Evolutionary conservation across 305 asterid species (phyloP), one percentile per base, ranked within the genome.

Genomic region (Rubia peregrina): DNA sequence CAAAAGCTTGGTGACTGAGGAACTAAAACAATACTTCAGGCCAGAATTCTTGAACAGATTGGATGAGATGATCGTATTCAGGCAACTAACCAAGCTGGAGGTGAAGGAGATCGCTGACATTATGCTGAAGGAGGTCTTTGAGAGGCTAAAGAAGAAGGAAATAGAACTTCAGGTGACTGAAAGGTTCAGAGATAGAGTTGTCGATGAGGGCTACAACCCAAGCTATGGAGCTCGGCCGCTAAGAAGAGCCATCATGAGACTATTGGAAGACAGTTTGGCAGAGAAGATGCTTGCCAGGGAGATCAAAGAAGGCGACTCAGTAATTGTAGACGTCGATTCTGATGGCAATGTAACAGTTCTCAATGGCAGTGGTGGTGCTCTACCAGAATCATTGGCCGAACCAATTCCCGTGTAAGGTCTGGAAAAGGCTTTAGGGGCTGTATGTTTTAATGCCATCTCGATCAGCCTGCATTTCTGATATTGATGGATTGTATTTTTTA

Each of bases 161-260:
- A 94, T 91, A 8, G 91, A 94, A 69, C 94, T 94, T 72, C 96
- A 94, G 67, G 97, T 88, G 74, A 94, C 98, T 1, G 97, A 91
- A 74, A 89, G 95, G 75, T 94, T 94, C 46, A 87, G 86, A 68
- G 98, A 94, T 19, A 81, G 96, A 78, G 97, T 94, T 12, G 98
- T 94, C 9, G 96, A 94, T 0, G 98, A 94, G 83, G 98, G 98
- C 26, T 94, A 89, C 75, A 83, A 89, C 80, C 98, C 97, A 7
- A 91, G 97, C 83, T 93, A 93, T 17, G 98, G 98, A 13, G 98
- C 98, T 16, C 76, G 98, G 67, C 97, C 98, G 7, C 84, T 94
- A 13, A 79, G 98, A 78, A 80, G 98, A 63, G 96, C 98, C 8
- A 94, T 94, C 13, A 94, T 91, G 98, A 88, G 96, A 72, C 92